Percentiles rank a stretch among this genome's conserved stretches.
phyloP scores from a whole-genome alignment of 2,329 filamentous ascomycete species.

The Septoria petroselini region DNA sequence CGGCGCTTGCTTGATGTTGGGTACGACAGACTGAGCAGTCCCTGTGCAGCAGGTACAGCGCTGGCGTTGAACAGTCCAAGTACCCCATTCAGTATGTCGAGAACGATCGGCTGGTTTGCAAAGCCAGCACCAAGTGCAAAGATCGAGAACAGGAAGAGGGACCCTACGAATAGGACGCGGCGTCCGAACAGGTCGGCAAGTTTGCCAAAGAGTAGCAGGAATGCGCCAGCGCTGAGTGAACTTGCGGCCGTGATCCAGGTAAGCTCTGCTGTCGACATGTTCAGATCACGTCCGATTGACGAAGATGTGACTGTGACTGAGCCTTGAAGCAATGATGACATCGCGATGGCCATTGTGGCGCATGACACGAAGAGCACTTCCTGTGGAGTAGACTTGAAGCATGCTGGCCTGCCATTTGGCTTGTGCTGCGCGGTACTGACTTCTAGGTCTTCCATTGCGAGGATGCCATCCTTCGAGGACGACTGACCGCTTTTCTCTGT shows the following conservation, averaged over 20 bases:
- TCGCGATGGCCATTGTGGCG: constrained; percentile 12
- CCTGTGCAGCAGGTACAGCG: constrained; percentile 13
- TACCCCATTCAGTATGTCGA: constrained; percentile 10
- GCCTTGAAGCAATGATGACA: constrained; percentile 11
- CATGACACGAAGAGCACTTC: constrained; percentile 9
- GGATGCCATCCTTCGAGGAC: no score
- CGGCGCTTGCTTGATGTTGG: constrained; percentile 7
- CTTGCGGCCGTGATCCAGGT: constrained; percentile 12
- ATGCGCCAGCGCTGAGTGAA: constrained; percentile 8
- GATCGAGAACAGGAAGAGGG: constrained; percentile 9
- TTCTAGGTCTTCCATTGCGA: constrained; percentile 1
- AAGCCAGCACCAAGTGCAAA: constrained; percentile 13
- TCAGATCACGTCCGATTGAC: constrained; percentile 6
- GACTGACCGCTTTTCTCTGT: no score
- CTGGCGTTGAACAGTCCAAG: constrained; percentile 13
- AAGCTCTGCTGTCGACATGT: constrained; percentile 10
- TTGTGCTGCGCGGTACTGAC: neutral
- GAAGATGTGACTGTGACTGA: constrained; percentile 13
- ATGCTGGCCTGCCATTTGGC: constrained; percentile 2
- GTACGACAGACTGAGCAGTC: constrained; percentile 7
- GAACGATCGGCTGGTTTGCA: constrained; percentile 2
- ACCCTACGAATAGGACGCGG: constrained; percentile 6
- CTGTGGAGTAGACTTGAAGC: constrained; percentile 9
- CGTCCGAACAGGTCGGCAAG: constrained; percentile 11
- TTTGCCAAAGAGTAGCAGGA: constrained; percentile 11